Conservation (phyloP, 495 filamentous ascomycete species). For the Baudoinia panamericana region DNA sequence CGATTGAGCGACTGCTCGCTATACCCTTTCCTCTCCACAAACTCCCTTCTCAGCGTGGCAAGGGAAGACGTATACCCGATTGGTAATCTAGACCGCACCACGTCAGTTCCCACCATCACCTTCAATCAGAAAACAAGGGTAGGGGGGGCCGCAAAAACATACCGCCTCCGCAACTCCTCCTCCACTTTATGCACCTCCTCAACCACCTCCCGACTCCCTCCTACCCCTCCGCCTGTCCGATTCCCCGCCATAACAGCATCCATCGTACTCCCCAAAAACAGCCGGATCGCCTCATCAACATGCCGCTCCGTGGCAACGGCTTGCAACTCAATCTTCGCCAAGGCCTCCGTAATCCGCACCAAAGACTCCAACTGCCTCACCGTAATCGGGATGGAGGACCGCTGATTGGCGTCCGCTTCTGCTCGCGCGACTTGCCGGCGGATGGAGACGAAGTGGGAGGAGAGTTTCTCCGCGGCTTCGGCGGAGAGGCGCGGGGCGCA, state of each 20-base stretch:
- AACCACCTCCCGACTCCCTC: conserved; percentile 74
- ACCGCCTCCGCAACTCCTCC: conserved; percentile 65
- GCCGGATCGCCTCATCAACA: conserved; percentile 93
- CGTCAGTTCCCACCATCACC: conserved; percentile 3
- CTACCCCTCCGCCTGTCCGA: conserved; percentile 30
- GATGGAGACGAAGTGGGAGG: conserved; percentile 93
- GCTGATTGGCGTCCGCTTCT: conserved; percentile 72
- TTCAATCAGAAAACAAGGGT: not conserved
- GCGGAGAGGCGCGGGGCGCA: conserved; percentile 87
- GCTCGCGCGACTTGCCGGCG: conserved; percentile 84
- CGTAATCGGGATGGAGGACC: conserved; percentile 92
- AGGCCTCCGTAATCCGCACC: conserved; percentile 88
- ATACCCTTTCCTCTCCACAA: conserved; percentile 79
- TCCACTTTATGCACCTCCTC: conserved; percentile 82
- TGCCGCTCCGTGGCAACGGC: conserved; percentile 78
- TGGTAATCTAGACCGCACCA: conserved; percentile 44
- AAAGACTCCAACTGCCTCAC: conserved; percentile 95
- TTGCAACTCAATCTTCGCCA: conserved; percentile 79
- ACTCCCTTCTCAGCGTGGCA: conserved; percentile 72
- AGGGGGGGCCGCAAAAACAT: not conserved
- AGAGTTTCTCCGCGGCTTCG: conserved; percentile 91
- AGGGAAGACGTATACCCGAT: conserved; percentile 92
- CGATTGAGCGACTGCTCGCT: conserved; percentile 73
- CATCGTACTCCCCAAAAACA: conserved; percentile 97
- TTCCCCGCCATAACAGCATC: conserved; percentile 68